Evolutionary conservation across 1,284 basidiomycete species (phyloP), one percentile per base, ranked within the genome.

Genomic region (Mycena citricolor): DNA sequence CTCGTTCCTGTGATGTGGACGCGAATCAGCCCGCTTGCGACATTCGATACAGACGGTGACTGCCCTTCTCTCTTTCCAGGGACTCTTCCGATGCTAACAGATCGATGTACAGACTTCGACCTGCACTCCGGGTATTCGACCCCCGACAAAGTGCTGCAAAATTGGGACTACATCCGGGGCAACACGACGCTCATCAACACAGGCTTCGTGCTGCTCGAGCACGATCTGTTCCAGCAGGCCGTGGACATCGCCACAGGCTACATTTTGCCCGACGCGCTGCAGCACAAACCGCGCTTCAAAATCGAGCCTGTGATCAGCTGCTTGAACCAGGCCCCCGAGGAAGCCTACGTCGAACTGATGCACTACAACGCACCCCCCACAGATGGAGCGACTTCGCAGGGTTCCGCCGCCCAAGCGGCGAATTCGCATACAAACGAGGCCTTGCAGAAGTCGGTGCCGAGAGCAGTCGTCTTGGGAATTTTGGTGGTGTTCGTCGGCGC

Each of bases 121-220:
- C 82, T 91, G 51, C 70, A 79, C 30, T 76, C 79, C 37, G 90
- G 89, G 36, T 57, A 67, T 11, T 76, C 77, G 21, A 76, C 73
- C 16, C 78, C 79, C 23, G 60, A 67, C 33, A 66, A 82, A 62
- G 78, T 85, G 55, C 62, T 82, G 22, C 62, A 71, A 48, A 84
- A 84, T 66, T 85, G 82, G 79, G 64, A 83, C 52, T 64, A 69
- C 49, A 85, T 86, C 57, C 65, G 83, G 25, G 64, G 64, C 44
- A 81, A 79, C 55, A 77, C 70, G 3, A 64, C 73, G 2, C 55
- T 59, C 4, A 66, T 77, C 39, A 49, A 70, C 53, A 74, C 60
- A 8, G 83, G 83, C 10, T 86, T 86, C 65, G 83, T 86, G 47
- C 81, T 84, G 34, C 78, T 97, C 33, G 84, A 84, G 61, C 83